Evolutionary conservation across 83 land plant species (phyloP), one percentile per base, ranked within the genome.

Genomic region (Picea abies): DNA sequence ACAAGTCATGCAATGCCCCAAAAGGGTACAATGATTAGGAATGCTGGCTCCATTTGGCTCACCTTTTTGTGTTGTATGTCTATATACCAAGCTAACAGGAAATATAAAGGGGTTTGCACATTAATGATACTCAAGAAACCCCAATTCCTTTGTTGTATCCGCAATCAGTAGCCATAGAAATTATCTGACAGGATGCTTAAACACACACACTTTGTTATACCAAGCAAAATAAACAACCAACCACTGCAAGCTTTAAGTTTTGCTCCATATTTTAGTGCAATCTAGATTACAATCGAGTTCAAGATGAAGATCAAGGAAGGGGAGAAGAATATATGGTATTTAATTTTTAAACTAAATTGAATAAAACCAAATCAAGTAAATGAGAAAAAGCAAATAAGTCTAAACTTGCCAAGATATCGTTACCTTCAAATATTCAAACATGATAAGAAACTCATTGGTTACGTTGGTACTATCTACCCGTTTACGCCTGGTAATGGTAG

Each of bases 381-480:
- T 72, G 76, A 72, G 56, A 72, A 35, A 71, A 72, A 72, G 37
- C 52, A 15, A 49, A 49, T 5, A 39, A 37, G 17, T 3, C 76
- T 29, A 72, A 17, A 72, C 76, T 41, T 41, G 22, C 23, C 23
- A 72, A 72, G 56, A 20, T 70, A 70, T 41, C 35, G 17, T 39
- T 72, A 72, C 76, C 76, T 72, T 72, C 76, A 72, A 72, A 72
- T 72, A 41, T 41, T 72, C 76, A 37, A 72, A 72, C 76, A 72
- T 72, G 56, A 72, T 39, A 72, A 72, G 76, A 72, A 72, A 72
- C 25, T 37, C 76, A 41, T 41, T 22, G n/a, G 76, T 20, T 72
- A 37, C 52, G 9, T 72, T 72, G 52, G 56, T 72, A 10, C n/a
- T 37, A 23, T 72, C 76, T 72, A 72, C 52, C n/a, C 76, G 20